Conservation (phyloP, 495 filamentous ascomycete species). For the Neurospora hispaniola region DNA sequence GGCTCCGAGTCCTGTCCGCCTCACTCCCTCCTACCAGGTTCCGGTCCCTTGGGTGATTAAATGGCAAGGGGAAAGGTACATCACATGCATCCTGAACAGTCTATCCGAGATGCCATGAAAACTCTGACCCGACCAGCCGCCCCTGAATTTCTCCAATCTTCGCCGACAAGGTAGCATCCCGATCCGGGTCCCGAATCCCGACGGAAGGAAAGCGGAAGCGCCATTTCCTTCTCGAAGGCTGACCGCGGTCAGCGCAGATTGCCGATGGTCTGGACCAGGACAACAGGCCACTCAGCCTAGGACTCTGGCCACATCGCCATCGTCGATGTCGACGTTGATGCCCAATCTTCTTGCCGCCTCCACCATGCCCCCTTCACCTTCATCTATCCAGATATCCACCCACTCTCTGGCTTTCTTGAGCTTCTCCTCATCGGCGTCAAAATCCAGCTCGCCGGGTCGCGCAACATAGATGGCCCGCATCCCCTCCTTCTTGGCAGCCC, state of each 20-base stretch:
- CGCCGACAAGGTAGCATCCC: neutral
- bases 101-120: neutral
- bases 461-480: constrained; percentile 70
- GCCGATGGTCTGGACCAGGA: neutral
- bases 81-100: neutral
- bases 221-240: neutral
- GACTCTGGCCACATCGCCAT: neutral
- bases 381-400: constrained; percentile 52
- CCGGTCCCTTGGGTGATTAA: neutral
- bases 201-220: neutral
- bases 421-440: constrained; percentile 38
- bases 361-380: constrained; percentile 41
- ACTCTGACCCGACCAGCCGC: neutral
- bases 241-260: neutral
- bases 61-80: neutral
- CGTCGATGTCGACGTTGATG: neutral
- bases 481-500: constrained; percentile 52
- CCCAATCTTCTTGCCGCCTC: constrained; percentile 42
- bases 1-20: neutral
- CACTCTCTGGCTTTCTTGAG: constrained; percentile 45
- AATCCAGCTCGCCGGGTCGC: constrained; percentile 53
- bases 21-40: neutral
- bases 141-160: neutral
- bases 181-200: neutral
- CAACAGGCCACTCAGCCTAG: neutral